A percentile compares a stretch with the other conserved stretches of the same genome.
Evolutionary conservation across 2,329 filamentous ascomycete genomes (phyloP).

Genomic region (Ceratocystis eucalypticola): DNA sequence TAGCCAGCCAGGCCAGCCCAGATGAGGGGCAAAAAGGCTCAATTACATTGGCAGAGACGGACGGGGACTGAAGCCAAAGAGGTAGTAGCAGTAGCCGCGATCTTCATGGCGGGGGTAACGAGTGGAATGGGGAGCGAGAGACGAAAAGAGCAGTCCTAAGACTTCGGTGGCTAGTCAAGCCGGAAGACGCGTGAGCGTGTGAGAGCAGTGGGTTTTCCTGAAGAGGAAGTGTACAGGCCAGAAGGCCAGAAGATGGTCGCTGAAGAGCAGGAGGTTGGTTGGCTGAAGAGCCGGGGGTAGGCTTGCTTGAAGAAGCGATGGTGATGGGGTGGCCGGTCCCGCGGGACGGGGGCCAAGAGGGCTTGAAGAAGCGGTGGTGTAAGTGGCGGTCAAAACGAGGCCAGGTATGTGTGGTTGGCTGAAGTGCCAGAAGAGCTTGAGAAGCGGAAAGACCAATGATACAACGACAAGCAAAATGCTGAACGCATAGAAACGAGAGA

Average conservation of each 20-base stretch:
- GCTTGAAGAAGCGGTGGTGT: constrained; percentile 2
- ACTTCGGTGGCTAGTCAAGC: not conserved
- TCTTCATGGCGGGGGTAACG: constrained; percentile 4
- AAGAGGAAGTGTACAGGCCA: not conserved
- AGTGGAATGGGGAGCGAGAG: constrained; percentile 6
- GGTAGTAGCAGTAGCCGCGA: not conserved
- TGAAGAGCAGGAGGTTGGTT: not conserved
- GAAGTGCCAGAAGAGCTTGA: not conserved
- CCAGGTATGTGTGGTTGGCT: not conserved
- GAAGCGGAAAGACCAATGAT: not conserved
- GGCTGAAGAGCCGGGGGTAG: constrained; percentile 1
- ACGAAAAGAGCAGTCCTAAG: not conserved
- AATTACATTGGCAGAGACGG: not conserved
- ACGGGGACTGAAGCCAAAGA: not conserved
- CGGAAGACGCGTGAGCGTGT: not conserved
- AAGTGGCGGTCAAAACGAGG: constrained; percentile 3
- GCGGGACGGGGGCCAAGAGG: not conserved
- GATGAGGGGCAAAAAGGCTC: not conserved
- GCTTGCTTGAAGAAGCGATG: not conserved
- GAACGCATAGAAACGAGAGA: not conserved
- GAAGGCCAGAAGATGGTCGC: not conserved
- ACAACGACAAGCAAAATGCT: not conserved
- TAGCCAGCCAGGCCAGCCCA: not conserved
- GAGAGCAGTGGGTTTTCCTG: not conserved
- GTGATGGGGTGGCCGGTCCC: not conserved